Conservation (phyloP, 345 rosid genomes). For the Trapa incisa region DNA sequence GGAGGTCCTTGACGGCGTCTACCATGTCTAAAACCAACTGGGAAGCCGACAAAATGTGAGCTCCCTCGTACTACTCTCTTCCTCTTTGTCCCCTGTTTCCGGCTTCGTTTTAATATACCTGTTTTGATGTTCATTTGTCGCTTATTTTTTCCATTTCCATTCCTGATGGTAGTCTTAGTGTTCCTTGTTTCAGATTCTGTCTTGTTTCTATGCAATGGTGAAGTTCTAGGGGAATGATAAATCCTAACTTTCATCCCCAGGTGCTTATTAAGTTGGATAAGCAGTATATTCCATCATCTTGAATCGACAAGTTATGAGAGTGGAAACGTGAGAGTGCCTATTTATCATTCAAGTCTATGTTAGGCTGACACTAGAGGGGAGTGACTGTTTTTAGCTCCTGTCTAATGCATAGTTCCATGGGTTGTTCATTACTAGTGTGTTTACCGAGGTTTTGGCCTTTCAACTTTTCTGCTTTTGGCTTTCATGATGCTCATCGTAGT, state of each 20-base stretch:
- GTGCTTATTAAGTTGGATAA: neutral
- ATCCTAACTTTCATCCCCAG: neutral
- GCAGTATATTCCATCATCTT: neutral
- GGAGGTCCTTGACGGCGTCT: neutral
- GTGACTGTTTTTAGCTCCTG: neutral
- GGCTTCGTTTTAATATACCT: neutral
- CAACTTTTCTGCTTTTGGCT: neutral
- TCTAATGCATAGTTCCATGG: neutral
- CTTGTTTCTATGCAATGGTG: neutral
- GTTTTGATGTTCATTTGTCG: neutral
- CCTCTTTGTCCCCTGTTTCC: neutral
- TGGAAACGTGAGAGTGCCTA: neutral
- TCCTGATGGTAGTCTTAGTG: neutral
- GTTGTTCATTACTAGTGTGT: neutral
- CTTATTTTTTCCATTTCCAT: neutral
- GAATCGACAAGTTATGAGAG: neutral
- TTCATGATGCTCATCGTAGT: neutral
- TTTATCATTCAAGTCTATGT: neutral
- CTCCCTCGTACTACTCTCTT: neutral
- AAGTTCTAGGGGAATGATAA: neutral
- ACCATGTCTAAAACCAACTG: slow-evolving; percentile 27
- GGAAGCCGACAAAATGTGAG: slow-evolving; percentile 44
- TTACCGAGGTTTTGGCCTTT: neutral
- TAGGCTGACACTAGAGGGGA: neutral
- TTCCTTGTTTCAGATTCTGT: neutral